Evolutionary conservation across 345 rosid species (phyloP), one percentile per base, ranked within the genome.

Genomic region (Fremontodendron californicum): DNA sequence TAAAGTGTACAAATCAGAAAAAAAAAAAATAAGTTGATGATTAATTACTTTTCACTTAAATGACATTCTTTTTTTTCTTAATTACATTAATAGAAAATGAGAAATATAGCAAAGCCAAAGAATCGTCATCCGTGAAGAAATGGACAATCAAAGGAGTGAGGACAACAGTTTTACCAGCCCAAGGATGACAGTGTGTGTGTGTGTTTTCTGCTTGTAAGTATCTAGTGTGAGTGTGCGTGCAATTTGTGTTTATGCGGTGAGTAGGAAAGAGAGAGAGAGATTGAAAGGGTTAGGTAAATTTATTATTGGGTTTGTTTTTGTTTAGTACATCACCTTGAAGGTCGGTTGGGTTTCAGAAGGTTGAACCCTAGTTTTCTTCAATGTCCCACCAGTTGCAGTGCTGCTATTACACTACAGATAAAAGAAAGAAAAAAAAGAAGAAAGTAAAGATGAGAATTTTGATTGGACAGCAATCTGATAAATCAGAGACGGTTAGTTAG

Each of bases 331-430:
- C 83, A 90, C 97, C 94, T 94, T 94, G 83, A 94, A 89, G 76
- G 94, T 89, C 68, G 96, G 80, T 75, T 89, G 93, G 79, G 88
- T 82, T 77, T 96, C 83, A 82, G 91, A 86, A 82, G 97, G 85
- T 80, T 92, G 99, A 82, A 88, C 89, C 88, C 90, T 96, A 46
- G 97, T 93, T 86, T 92, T 96, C 93, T 94, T 96, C 48, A 78
- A 78, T 81, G 91, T 84, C 83, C 92, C 98, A 81, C 94, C 97
- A 80, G 78, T 86, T 69, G 84, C 90, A 77, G 78, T 80, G 90
- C 98, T 88, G 83, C 65, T 60, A 5, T 90, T 89, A 84, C 94
- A 85, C 98, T 96, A 46, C 79, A 83, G 21, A 66, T 39, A 67
- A 18, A 75, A 11, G 23, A 73, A 67, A n/a, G 61, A 70, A 61